phyloP scores from a whole-genome alignment of 2,329 filamentous ascomycete species.

The Thelonectria discophora region DNA sequence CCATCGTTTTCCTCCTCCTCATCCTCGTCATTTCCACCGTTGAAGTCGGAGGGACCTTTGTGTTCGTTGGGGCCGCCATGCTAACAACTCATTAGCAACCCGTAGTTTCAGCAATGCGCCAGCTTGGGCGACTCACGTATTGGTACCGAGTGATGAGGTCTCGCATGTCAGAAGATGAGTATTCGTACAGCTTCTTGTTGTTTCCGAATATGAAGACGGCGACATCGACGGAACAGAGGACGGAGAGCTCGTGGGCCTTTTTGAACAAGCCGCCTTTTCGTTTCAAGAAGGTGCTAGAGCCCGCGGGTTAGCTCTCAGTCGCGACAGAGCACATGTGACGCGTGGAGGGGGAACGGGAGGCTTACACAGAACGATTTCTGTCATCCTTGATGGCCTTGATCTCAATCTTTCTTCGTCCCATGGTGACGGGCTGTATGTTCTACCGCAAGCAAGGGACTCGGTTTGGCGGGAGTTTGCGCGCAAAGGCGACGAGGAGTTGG shows the following conservation, averaged over 20 bases:
- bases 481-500: conserved; percentile 25
- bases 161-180: conserved; percentile 92
- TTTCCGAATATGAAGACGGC: conserved; percentile 98
- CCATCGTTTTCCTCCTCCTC: conserved; percentile 77
- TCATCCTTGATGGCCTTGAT: conserved; percentile 99
- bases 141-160: conserved; percentile 88
- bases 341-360: conserved; percentile 34
- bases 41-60: conserved; percentile 93
- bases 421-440: conserved; percentile 51
- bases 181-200: conserved; percentile 99
- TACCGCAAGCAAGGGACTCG: conserved; percentile 24
- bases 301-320: conserved; percentile 33
- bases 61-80: conserved; percentile 95
- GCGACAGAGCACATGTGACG: conserved; percentile 6
- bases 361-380: conserved; percentile 96
- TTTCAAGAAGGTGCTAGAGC: conserved; percentile 89
- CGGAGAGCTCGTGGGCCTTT: conserved; percentile 98
- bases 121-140: conserved; percentile 72
- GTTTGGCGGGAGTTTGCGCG: conserved; percentile 34
- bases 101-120: conserved; percentile 12
- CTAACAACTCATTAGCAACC: conserved; percentile 55
- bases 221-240: conserved; percentile 97
- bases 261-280: conserved; percentile 99
- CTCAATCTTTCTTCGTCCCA: conserved; percentile 99
- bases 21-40: conserved; percentile 86